Conservation (phyloP, 306 rosid genomes). For the Vicia faba region DNA sequence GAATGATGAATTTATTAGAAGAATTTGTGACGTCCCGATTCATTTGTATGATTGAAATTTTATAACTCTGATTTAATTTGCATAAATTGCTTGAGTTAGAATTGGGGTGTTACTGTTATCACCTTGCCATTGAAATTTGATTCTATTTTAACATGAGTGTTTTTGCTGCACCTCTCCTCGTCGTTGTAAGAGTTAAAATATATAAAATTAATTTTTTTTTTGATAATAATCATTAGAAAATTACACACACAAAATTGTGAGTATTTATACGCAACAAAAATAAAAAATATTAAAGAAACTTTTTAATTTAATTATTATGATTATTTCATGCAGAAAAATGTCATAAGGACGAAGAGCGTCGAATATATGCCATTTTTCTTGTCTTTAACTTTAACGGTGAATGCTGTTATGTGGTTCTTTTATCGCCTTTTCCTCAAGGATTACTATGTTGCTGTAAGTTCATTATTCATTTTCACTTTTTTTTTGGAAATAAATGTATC, state of each 20-base stretch:
- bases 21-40: no score
- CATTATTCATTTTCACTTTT: background rate
- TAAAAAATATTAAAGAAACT: no score
- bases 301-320: conserved; percentile 11
- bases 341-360: conserved; percentile 72
- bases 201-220: no score
- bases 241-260: no score
- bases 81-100: no score
- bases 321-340: conserved; percentile 58
- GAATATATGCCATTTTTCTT: conserved; percentile 87
- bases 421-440: conserved; percentile 82
- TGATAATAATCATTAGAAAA: no score
- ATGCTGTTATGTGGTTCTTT: conserved; percentile 95
- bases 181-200: conserved; percentile 54
- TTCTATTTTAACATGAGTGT: conserved; percentile 75
- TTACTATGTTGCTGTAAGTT: conserved; percentile 81
- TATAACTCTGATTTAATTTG: no score
- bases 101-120: no score
- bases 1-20: no score
- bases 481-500: background rate
- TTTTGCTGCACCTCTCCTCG: conserved; percentile 87
- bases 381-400: conserved; percentile 74
- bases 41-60: no score
- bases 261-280: no score
- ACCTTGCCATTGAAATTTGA: no score